Base-by-base conservation (phyloP, 2,329 filamentous ascomycete genomes). In the Fusarium tjaetaba region DNA sequence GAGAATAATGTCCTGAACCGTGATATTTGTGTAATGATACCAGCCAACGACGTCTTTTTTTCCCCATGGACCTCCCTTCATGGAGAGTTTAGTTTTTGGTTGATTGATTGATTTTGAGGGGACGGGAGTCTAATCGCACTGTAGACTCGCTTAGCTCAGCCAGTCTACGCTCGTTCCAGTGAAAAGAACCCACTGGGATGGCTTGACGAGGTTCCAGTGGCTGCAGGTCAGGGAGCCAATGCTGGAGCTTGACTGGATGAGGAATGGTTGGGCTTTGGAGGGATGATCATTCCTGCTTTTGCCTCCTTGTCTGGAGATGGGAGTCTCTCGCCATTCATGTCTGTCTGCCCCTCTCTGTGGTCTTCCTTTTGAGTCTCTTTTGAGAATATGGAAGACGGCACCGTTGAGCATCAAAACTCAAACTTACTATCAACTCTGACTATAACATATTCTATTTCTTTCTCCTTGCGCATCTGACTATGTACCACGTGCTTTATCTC, bases 141-240 rank as follows among this genome's bases (percentile, higher is more conserved):
- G 71, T 73, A 36, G 32, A 42, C 59, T 73, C 71, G 71, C 71
- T 73, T 74, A 72, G 71, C 71, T 73, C 71, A 72, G 67, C 71
- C 67, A 73, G 70, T 73, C 53, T 48, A 49, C 46, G 67, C 67
- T 67, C 66, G 48, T 56, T 58, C 28, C 43, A 73, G 52, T 20
- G 30, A 20, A 22, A 52, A 52, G 39, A 65, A 46, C 34, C 71
- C 71, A 73, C 71, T 73, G 30, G 49, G n/a, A 59, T 38, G 58
- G 60, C 67, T 74, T 68, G 55, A 61, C 39, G 58, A 73, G 48
- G 68, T 61, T 74, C 64, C 55, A 69, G 59, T 73, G 71, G 71
- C 71, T 74, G 71, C 71, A 74, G 51, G 67, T 48, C 65, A 65
- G 36, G 46, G 39, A 58, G n/a, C 68, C 68, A 74, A 62, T 68